Evolutionary conservation across 1,284 basidiomycete species (phyloP).

Genomic region (Psilocybe mexicana): DNA sequence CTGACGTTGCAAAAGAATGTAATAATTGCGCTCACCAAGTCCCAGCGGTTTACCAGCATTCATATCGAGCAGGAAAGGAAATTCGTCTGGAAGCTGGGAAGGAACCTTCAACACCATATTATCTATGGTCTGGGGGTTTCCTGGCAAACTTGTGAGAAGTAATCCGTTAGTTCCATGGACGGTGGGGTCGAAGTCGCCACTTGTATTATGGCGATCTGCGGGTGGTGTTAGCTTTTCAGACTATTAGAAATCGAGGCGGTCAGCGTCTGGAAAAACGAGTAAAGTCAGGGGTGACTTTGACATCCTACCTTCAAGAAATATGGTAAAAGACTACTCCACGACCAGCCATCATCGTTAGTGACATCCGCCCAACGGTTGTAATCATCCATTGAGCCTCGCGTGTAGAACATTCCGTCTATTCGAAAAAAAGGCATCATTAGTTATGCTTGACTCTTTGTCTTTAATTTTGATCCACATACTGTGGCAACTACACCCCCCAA

Average conservation of each 20-base stretch:
- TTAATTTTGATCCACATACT: conserved; percentile 13
- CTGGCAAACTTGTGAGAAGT: conserved; percentile 35
- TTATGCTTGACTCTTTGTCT: neutral
- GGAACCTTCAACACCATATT: conserved; percentile 32
- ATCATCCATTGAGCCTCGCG: conserved; percentile 19
- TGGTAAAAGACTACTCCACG: conserved; percentile 16
- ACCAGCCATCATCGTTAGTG: conserved; percentile 20
- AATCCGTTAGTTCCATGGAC: conserved; percentile 36
- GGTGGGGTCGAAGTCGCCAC: conserved; percentile 32
- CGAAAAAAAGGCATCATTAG: neutral
- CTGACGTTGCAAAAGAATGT: neutral
- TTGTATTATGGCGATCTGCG: conserved; percentile 33
- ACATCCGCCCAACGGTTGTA: conserved; percentile 20
- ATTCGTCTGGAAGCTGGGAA: conserved; percentile 31
- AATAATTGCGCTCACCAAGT: conserved; percentile 30
- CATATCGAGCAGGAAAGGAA: conserved; percentile 39
- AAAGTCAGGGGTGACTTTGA: neutral
- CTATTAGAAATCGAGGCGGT: conserved; percentile 16
- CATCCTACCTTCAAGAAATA: conserved; percentile 15
- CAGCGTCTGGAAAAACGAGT: neutral
- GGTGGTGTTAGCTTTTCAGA: conserved; percentile 32
- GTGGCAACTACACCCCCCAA: conserved; percentile 25
- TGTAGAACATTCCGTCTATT: conserved; percentile 21
- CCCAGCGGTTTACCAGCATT: conserved; percentile 40
- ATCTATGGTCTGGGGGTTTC: conserved; percentile 32